phyloP scores from a whole-genome alignment of 306 rosid genomes.

The Oxytropis ochrocephala region DNA sequence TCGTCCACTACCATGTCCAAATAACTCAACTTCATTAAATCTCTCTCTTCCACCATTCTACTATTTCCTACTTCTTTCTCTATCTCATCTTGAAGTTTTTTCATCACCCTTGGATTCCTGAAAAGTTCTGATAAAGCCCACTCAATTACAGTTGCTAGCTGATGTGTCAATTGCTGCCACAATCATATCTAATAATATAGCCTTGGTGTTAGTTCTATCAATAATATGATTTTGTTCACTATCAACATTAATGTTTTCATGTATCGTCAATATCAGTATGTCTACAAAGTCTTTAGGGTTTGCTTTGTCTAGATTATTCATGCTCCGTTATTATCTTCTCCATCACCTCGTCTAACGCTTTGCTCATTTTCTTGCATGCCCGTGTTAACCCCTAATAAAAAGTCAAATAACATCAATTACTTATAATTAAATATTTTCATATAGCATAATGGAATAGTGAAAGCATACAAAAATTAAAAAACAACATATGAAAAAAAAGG shows the following conservation, averaged over 20 bases:
- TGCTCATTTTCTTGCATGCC: not conserved
- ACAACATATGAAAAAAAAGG: too few species aligned
- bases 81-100: conserved; percentile 27
- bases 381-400: not conserved
- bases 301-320: not conserved
- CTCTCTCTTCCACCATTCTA: conserved; percentile 20
- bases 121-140: conserved; percentile 37
- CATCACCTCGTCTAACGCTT: not conserved
- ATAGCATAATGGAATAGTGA: too few species aligned
- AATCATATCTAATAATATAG: conserved; percentile 29
- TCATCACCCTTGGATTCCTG: conserved; percentile 31
- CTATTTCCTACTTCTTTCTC: conserved; percentile 10
- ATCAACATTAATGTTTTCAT: not conserved
- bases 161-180: conserved; percentile 18
- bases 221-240: not conserved
- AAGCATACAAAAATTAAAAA: too few species aligned
- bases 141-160: not conserved
- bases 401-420: not conserved
- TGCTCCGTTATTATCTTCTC: conserved; percentile 20
- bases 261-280: conserved; percentile 8
- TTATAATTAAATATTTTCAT: too few species aligned
- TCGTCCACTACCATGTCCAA: conserved; percentile 33
- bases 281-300: conserved; percentile 15
- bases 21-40: conserved; percentile 23
- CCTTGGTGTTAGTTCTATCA: conserved; percentile 21